These are phyloP conservation scores for Aureococcus anophagefferens DNA, from an alignment of 108 stramenopile genomes.

Conservation along the genomic window DNA sequence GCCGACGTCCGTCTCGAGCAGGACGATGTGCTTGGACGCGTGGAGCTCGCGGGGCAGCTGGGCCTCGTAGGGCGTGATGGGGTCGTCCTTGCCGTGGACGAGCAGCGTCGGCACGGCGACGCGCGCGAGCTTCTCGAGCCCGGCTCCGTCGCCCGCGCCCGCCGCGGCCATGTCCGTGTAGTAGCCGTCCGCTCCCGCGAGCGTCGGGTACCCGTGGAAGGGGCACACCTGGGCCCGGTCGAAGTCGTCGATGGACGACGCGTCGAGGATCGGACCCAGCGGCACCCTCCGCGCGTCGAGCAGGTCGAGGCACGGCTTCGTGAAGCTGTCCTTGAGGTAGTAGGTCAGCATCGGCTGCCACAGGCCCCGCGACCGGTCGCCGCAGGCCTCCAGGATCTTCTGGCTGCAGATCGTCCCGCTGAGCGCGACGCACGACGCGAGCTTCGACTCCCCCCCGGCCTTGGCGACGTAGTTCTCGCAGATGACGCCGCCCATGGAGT, in stretches of 20 bases:
- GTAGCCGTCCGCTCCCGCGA: slow-evolving; percentile 1
- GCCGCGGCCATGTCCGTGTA: slow-evolving; percentile 25
- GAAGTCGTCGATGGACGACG: slow-evolving; percentile 22
- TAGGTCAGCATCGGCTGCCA: slow-evolving; percentile 80
- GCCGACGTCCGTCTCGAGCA: slow-evolving; percentile 14
- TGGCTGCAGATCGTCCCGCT: slow-evolving; percentile 48
- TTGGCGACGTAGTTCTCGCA: slow-evolving; percentile 69
- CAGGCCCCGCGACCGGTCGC: slow-evolving; percentile 62
- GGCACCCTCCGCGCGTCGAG: no score
- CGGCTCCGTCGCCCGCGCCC: background rate
- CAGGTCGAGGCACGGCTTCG: background rate
- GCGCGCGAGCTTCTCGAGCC: background rate
- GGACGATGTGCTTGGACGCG: background rate
- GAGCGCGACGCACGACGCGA: slow-evolving; percentile 64
- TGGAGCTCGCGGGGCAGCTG: background rate
- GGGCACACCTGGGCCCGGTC: slow-evolving; percentile 26
- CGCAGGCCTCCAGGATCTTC: background rate
- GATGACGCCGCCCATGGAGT: slow-evolving; percentile 54
- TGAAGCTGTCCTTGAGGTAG: slow-evolving; percentile 21
- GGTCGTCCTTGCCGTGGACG: slow-evolving; percentile 31
- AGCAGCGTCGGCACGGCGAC: slow-evolving; percentile 20
- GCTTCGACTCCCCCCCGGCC: slow-evolving; percentile 47
- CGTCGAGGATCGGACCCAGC: slow-evolving; percentile 1
- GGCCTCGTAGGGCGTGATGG: slow-evolving; percentile 18
- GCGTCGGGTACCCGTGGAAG: slow-evolving; percentile 25